Base-by-base conservation (phyloP, 805 yeast species). In the Candida succiphila region DNA sequence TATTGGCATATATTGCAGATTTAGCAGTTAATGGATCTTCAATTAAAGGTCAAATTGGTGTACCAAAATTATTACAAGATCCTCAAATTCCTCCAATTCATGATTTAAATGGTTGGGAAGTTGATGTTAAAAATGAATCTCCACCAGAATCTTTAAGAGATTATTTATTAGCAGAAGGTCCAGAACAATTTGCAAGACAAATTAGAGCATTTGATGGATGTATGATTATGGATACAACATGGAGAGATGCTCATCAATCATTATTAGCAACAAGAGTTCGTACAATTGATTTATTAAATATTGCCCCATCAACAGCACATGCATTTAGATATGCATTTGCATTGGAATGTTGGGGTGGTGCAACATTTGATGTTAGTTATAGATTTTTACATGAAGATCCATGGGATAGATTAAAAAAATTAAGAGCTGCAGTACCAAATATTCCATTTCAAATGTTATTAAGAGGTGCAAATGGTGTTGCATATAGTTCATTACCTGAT, bases 231-330 rank as follows among this genome's bases (percentile, higher is more conserved):
- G 99, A 92, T 60, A 92, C 99, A 35, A 92, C 99, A 8, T 92
- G 99, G 99, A 86, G 99, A 77, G 99, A 92, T 62, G 98, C 98
- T 25, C 98, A 92, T 64, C 99, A 92, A 69, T 88, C 96, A 17
- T 65, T 92, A 48, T 70, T 92, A 52, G 99, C 99, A 8, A 92
- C 99, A 27, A 82, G 98, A 63, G 94, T 92, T 25, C 78, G 99
- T 64, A 92, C 98, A 17, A 72, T 83, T 46, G 99, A 92, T 61
- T 66, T 92, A 52, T 65, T 80, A 33, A 82, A 87, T 47, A 85
- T 92, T 65, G 99, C 98, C 17, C 88, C 87, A 39, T 75, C 94
- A 37, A 92, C 99, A 22, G 84, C 96, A 3, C 79, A 82, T 52
- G 97, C 95, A 16, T 64, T 87, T 48, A 61, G 79, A 44, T 88